A percentile compares a stretch with the other conserved stretches of the same genome.
Conservation (phyloP, 1,284 basidiomycete genomes). For the Rhodotorula sp. region DNA sequence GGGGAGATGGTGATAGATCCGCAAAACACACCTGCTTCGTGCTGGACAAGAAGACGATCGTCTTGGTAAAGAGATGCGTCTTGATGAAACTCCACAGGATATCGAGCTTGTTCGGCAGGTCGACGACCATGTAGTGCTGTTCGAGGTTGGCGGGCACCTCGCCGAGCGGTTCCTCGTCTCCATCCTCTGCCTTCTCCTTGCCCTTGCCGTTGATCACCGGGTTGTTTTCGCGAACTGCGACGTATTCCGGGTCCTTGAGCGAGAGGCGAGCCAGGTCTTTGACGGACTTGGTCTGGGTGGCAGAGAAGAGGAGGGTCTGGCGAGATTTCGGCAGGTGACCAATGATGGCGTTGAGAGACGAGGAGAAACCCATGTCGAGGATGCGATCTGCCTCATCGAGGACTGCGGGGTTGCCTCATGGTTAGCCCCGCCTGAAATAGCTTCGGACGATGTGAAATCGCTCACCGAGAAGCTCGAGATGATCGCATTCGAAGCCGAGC, state of each 20-base stretch:
- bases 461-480: constrained; percentile 84
- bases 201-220: constrained; percentile 52
- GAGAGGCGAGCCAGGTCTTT: constrained; percentile 85
- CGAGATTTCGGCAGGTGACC: constrained; percentile 66
- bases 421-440: neutral
- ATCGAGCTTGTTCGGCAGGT: constrained; percentile 85
- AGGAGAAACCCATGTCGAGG: constrained; percentile 91
- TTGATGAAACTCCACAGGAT: constrained; percentile 93
- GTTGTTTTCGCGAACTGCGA: constrained; percentile 54
- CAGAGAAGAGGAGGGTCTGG: constrained; percentile 94
- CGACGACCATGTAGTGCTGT: constrained; percentile 84
- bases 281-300: constrained; percentile 91
- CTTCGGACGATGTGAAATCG: constrained; percentile 26
- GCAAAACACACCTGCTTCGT: constrained; percentile 70
- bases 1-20: neutral
- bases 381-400: constrained; percentile 97
- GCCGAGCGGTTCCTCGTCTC: constrained; percentile 47
- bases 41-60: constrained; percentile 88
- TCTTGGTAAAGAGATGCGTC: constrained; percentile 86
- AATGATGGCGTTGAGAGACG: constrained; percentile 84
- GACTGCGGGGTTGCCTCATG: constrained; percentile 55
- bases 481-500: constrained; percentile 85
- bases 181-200: constrained; percentile 29
- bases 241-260: constrained; percentile 75
- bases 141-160: constrained; percentile 69